Conservation (phyloP, 306 rosid genomes). For the Hippophae rhamnoides region DNA sequence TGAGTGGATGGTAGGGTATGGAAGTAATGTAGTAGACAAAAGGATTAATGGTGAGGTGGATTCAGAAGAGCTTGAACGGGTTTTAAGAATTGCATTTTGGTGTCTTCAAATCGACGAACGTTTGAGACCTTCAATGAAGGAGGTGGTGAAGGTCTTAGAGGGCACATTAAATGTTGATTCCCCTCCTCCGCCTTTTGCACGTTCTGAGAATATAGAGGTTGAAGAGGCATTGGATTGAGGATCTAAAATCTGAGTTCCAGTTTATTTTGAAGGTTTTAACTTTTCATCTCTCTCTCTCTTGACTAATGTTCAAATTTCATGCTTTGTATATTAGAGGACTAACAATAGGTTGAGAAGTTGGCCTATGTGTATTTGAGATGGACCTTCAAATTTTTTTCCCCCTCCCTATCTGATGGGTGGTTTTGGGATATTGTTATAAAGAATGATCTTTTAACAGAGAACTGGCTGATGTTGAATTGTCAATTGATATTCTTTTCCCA, state of each 20-base stretch:
- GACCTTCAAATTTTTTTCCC: slow-evolving; percentile 8
- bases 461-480: not conserved
- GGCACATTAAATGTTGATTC: slow-evolving; percentile 60
- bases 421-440: not conserved
- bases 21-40: slow-evolving; percentile 38
- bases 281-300: slow-evolving; percentile 5
- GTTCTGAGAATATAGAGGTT: slow-evolving; percentile 7
- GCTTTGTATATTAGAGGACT: slow-evolving; percentile 43
- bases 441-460: not conserved
- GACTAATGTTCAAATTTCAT: slow-evolving; percentile 8
- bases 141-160: slow-evolving; percentile 69
- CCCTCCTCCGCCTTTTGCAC: slow-evolving; percentile 57
- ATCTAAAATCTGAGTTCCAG: slow-evolving; percentile 24
- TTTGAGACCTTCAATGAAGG: slow-evolving; percentile 59
- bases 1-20: slow-evolving; percentile 53
- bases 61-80: slow-evolving; percentile 46
- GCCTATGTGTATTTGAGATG: slow-evolving; percentile 1
- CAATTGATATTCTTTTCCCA: not conserved
- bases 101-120: slow-evolving; percentile 59
- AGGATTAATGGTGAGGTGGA: slow-evolving; percentile 34
- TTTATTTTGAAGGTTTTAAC: slow-evolving; percentile 13
- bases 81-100: slow-evolving; percentile 69
- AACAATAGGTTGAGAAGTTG: slow-evolving; percentile 34
- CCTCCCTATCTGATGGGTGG: not conserved
- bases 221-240: slow-evolving; percentile 23